These are phyloP conservation scores for Brassica rapa DNA, from an alignment of 345 rosid species.

Conservation along the genomic window DNA sequence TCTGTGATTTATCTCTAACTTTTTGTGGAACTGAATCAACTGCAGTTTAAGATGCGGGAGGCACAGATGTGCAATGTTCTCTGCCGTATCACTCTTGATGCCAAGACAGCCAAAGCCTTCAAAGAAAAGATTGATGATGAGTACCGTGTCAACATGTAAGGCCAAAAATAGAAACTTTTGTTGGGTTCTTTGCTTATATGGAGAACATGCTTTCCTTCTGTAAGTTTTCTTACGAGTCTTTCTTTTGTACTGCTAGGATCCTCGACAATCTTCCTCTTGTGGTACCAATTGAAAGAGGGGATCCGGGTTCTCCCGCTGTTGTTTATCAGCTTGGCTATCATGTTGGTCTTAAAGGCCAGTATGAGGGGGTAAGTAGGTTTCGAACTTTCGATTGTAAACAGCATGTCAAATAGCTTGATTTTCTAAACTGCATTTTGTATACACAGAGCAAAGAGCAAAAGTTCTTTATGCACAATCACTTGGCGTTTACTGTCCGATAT, in stretches of 20 bases:
- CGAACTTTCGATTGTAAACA: constrained; percentile 16
- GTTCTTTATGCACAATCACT: constrained; percentile 88
- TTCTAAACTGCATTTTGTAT: constrained; percentile 33
- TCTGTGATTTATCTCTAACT: constrained; percentile 2
- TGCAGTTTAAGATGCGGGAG: constrained; percentile 94
- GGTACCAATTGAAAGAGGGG: constrained; percentile 74
- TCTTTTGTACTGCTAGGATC: constrained; percentile 61
- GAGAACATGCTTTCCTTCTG: not conserved
- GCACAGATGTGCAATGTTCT: constrained; percentile 81
- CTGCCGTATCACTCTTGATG: constrained; percentile 59
- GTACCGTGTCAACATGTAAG: constrained; percentile 93
- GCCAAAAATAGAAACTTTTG: not conserved
- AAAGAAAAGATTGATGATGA: constrained; percentile 95
- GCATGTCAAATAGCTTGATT: not conserved
- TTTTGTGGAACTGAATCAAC: constrained; percentile 10
- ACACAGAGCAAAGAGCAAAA: constrained; percentile 86
- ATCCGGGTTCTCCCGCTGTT: constrained; percentile 65
- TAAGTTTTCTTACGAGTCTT: constrained; percentile 14
- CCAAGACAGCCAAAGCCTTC: constrained; percentile 69
- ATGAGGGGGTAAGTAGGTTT: constrained; percentile 68
- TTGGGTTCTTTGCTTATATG: not conserved
- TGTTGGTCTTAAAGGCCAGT: constrained; percentile 93
- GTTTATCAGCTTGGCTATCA: constrained; percentile 94
- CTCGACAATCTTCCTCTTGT: constrained; percentile 99
- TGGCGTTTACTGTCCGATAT: constrained; percentile 83